Evolutionary conservation across 805 yeast genomes (phyloP).

Genomic region (Suhomyces prunicola): DNA sequence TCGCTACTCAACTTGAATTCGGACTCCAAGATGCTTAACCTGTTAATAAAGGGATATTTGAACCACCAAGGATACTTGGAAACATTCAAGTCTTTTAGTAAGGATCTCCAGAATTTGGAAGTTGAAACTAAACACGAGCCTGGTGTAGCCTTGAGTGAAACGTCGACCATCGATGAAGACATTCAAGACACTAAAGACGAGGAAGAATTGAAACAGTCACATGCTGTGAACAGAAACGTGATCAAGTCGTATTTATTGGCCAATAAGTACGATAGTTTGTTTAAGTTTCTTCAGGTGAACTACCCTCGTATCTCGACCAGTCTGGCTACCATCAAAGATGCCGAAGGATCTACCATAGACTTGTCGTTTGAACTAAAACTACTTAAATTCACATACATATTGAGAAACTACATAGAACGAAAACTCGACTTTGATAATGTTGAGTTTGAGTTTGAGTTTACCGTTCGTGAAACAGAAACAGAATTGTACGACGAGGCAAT

Average conservation of each 20-base stretch:
- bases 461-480: slow-evolving; percentile 4
- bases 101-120: slow-evolving; percentile 27
- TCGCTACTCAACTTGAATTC: slow-evolving; percentile 14
- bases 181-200: slow-evolving; percentile 8
- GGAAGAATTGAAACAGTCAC: slow-evolving; percentile 13
- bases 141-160: not conserved
- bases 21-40: slow-evolving; percentile 26
- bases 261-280: slow-evolving; percentile 45
- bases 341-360: slow-evolving; percentile 1
- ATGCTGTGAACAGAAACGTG: slow-evolving; percentile 34
- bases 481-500: slow-evolving; percentile 18
- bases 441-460: slow-evolving; percentile 15
- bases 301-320: slow-evolving; percentile 16
- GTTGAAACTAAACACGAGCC: slow-evolving; percentile 8
- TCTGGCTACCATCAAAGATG: not conserved
- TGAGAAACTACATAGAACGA: slow-evolving; percentile 20
- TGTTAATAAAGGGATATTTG: slow-evolving; percentile 37
- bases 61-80: slow-evolving; percentile 38
- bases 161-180: not conserved
- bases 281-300: slow-evolving; percentile 32
- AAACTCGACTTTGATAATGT: slow-evolving; percentile 12
- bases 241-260: slow-evolving; percentile 39
- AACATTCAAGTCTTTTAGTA: slow-evolving; percentile 31
- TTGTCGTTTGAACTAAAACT: slow-evolving; percentile 26
- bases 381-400: slow-evolving; percentile 20